Base-by-base conservation (phyloP, 441 rosid genomes). In the Gossypium trilobum region DNA sequence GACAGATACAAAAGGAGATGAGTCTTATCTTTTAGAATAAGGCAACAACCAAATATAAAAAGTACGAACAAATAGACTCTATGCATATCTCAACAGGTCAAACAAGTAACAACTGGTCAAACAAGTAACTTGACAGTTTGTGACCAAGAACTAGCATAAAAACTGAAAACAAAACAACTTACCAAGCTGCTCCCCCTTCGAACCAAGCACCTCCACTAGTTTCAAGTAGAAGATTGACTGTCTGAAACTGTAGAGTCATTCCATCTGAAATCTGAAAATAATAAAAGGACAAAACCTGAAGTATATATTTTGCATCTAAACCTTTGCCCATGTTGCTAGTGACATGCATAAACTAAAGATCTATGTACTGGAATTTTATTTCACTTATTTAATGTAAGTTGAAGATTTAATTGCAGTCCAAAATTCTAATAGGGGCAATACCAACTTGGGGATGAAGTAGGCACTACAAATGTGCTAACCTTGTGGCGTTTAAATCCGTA, bases 181-280 rank as follows among this genome's bases (percentile, higher is more conserved):
- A 95, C 99, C 99, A 95, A 64, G 96, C 87, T 74, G 95, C 92
- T 50, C 90, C 93, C 75, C 95, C 99, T 75, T 82, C 78, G 22
- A 82, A 73, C 60, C 84, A 80, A 74, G 88, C 78, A 78, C 89
- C 84, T 55, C 99, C 97, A 23, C 88, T 85, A 50, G 97, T 92
- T 85, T 91, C 99, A 70, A 95, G 95, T 16, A 95, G 86, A 85
- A 95, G 93, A 83, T 91, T 95, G 83, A 92, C 95, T 65, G 92
- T 92, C 70, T 74, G 75, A 74, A 95, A 86, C 81, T 87, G 89
- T 79, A 95, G 66, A 61, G 96, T 91, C 99, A 95, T 95, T 77
- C 99, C 99, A 85, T 95, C 99, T 78, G 99, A 96, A 82, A 95
- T 88, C 99, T 95, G 91, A 83, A 70, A 75, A 73, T 70, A 31